Evolutionary conservation across 2,329 filamentous ascomycete genomes (phyloP).

Genomic region (Fragosphaeria purpurea): DNA sequence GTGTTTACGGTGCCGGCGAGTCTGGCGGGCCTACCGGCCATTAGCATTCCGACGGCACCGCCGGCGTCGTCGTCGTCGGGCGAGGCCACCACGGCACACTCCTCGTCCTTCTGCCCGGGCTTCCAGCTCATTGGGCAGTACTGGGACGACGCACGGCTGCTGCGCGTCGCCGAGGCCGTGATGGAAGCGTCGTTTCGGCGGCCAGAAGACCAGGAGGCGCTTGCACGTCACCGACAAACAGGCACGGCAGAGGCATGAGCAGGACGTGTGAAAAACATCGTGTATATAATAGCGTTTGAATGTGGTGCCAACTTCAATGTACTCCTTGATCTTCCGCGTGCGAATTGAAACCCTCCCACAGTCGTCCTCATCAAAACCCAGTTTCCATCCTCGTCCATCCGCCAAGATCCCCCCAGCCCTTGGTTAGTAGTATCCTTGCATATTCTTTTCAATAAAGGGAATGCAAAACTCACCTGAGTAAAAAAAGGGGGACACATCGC

Average conservation of each 20-base stretch:
- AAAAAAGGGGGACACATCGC: constrained; percentile 10
- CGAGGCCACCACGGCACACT: background rate
- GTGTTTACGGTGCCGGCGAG: constrained; percentile 94
- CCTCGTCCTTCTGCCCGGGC: constrained; percentile 32
- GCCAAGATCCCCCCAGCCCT: no score
- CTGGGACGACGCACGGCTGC: constrained; percentile 59
- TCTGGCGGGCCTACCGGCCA: constrained; percentile 77
- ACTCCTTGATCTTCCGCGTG: no score
- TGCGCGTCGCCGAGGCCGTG: constrained; percentile 45
- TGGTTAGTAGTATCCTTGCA: constrained; percentile 10
- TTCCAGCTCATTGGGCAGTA: constrained; percentile 76
- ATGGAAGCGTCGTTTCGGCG: constrained; percentile 14
- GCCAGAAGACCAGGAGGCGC: constrained; percentile 5
- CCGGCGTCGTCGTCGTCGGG: constrained; percentile 3
- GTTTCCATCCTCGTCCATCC: no score
- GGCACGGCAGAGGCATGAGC: background rate
- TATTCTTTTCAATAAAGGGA: constrained; percentile 1
- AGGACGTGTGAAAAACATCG: background rate
- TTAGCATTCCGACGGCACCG: constrained; percentile 63
- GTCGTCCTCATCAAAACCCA: background rate
- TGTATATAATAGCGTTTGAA: background rate
- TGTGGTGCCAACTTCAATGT: no score
- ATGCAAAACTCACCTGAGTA: constrained; percentile 5
- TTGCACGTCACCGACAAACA: constrained; percentile 5
- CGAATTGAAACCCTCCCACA: background rate